Conservation (phyloP, 1,284 basidiomycete species). For the Moesziomyces parantarcticus region DNA sequence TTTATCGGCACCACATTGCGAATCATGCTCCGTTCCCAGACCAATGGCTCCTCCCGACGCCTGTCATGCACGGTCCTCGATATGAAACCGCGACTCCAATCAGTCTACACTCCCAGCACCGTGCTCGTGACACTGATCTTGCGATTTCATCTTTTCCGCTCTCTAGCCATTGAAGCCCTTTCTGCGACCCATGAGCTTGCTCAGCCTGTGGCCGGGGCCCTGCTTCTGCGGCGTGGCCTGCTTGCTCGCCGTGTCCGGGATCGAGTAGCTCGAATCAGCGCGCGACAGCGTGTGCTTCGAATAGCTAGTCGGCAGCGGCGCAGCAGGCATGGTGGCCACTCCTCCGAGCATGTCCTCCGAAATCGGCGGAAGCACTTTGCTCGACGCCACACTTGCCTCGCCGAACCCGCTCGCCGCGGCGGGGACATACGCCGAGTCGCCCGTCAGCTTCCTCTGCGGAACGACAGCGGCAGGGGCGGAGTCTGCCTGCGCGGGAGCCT, state of each 20-base stretch:
- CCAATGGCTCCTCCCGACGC: no score
- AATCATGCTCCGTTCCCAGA: no score
- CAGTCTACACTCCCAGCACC: no score
- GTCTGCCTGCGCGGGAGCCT: slow-evolving; percentile 3
- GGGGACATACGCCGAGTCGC: slow-evolving; percentile 12
- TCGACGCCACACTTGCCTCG: slow-evolving; percentile 5
- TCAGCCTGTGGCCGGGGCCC: slow-evolving; percentile 26
- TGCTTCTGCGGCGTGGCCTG: slow-evolving; percentile 2
- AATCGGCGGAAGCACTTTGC: slow-evolving; percentile 25
- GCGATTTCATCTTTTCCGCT: neutral
- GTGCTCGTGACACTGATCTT: slow-evolving; percentile 63
- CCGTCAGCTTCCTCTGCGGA: neutral
- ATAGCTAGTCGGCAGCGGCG: slow-evolving; percentile 10
- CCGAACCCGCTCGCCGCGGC: slow-evolving; percentile 1
- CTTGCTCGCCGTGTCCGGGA: slow-evolving; percentile 18
- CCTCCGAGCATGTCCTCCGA: slow-evolving; percentile 42
- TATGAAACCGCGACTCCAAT: no score
- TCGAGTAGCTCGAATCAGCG: slow-evolving; percentile 25
- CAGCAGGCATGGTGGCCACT: slow-evolving; percentile 29
- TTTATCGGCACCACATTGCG: no score
- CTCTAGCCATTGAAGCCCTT: slow-evolving; percentile 23
- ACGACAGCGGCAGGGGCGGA: slow-evolving; percentile 1
- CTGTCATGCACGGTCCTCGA: no score
- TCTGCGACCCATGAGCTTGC: slow-evolving; percentile 45
- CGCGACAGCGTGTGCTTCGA: slow-evolving; percentile 17